phyloP scores from a whole-genome alignment of 768 basidiomycete species.

The Crassisporium funariophilum region DNA sequence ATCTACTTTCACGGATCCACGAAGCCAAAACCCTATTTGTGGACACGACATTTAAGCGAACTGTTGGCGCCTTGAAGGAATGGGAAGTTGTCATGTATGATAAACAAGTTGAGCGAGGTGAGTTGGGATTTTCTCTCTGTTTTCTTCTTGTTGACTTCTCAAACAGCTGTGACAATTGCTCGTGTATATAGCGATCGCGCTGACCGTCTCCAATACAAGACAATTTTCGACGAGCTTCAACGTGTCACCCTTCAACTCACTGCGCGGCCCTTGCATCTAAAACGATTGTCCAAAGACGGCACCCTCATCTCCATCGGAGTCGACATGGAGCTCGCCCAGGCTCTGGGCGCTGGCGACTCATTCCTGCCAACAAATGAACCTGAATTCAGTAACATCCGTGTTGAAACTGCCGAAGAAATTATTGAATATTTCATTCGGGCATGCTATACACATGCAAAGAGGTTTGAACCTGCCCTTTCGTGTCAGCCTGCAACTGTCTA shows the following conservation, averaged over 20 bases:
- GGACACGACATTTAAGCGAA: constrained; percentile 15
- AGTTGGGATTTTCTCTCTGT: not conserved
- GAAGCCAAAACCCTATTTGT: constrained; percentile 5
- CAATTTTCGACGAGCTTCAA: constrained; percentile 18
- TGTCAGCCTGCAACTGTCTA: not conserved
- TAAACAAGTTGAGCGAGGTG: constrained; percentile 12
- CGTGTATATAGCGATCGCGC: constrained; percentile 15
- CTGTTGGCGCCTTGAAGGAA: constrained; percentile 14
- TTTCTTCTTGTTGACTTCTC: not conserved
- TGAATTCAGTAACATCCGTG: constrained; percentile 15
- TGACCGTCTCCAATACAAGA: constrained; percentile 12
- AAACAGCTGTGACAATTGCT: constrained; percentile 15
- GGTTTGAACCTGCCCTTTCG: constrained; percentile 4
- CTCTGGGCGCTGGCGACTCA: constrained; percentile 14
- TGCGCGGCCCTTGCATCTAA: constrained; percentile 10
- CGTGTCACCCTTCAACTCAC: constrained; percentile 8
- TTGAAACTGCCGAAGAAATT: constrained; percentile 8
- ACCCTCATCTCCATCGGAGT: constrained; percentile 13
- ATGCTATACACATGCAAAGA: constrained; percentile 11
- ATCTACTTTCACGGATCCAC: constrained; percentile 15
- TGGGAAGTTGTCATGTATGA: constrained; percentile 19
- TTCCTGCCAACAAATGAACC: constrained; percentile 18
- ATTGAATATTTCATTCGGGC: constrained; percentile 10
- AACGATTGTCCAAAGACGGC: constrained; percentile 11
- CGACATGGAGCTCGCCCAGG: constrained; percentile 21